Evolutionary conservation across 1,139 yeast species (phyloP).

Genomic region (Zygosaccharomyces pseudobailii): DNA sequence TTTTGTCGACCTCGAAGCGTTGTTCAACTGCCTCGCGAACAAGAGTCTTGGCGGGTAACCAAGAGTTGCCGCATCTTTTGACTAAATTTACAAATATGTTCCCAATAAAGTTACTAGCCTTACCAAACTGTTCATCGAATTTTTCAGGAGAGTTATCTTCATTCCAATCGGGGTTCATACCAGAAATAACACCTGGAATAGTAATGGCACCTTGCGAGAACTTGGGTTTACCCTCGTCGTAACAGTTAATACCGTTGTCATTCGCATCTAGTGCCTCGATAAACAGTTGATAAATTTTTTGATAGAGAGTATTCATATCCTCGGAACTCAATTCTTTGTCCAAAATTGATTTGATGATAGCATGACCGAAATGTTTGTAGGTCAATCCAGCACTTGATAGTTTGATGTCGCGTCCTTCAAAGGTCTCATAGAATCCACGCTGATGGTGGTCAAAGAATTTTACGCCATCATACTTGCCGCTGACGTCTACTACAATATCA

Average conservation of each 20-base stretch:
- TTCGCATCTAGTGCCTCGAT: conserved; percentile 93
- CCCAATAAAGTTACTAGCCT: conserved; percentile 83
- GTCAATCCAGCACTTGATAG: conserved; percentile 91
- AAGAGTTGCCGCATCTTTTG: conserved; percentile 73
- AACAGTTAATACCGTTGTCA: conserved; percentile 86
- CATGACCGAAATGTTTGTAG: conserved; percentile 88
- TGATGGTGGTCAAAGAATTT: conserved; percentile 97
- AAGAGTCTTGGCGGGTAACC: conserved; percentile 84
- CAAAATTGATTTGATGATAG: conserved; percentile 51
- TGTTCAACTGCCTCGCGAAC: conserved; percentile 64
- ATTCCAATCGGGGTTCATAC: conserved; percentile 84
- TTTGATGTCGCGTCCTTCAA: conserved; percentile 62
- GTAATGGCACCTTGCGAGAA: conserved; percentile 59
- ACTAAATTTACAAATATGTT: conserved; percentile 64
- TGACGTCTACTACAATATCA: conserved; percentile 91
- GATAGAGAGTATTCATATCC: conserved; percentile 59
- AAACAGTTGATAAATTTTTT: conserved; percentile 75
- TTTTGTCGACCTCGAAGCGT: conserved; percentile 49
- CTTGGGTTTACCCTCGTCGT: conserved; percentile 44
- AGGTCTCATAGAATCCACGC: conserved; percentile 66
- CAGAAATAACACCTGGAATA: conserved; percentile 72
- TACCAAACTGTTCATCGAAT: conserved; percentile 59
- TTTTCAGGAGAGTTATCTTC: conserved; percentile 56
- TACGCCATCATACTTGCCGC: conserved; percentile 85
- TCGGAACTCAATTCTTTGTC: conserved; percentile 37